Evolutionary conservation across 208 protist species (phyloP).

Genomic region (Leishmania arabica): DNA sequence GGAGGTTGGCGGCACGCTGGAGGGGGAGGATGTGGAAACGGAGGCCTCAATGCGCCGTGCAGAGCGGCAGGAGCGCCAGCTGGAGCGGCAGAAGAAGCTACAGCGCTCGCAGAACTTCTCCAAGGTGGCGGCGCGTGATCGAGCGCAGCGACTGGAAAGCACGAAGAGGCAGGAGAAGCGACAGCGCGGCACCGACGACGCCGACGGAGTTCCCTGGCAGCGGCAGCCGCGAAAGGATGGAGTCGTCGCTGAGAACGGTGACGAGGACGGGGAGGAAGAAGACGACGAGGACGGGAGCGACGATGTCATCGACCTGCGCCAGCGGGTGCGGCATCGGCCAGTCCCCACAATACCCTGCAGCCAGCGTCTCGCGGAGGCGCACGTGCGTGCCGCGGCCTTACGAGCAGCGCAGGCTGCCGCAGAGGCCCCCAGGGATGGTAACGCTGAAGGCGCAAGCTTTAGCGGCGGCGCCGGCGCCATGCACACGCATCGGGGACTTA

Average conservation of each 20-base stretch:
- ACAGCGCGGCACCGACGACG: background rate
- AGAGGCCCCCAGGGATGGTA: background rate
- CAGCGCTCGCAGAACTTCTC: slow-evolving; percentile 38
- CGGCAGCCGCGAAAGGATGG: background rate
- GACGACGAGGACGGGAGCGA: slow-evolving; percentile 11
- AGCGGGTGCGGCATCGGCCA: slow-evolving; percentile 39
- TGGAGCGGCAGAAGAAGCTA: slow-evolving; percentile 26
- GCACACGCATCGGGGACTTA: slow-evolving; percentile 6
- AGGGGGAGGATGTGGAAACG: slow-evolving; percentile 47
- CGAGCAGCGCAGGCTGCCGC: slow-evolving; percentile 26
- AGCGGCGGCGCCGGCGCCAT: background rate
- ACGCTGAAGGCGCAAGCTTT: background rate
- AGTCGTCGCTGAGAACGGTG: slow-evolving; percentile 5
- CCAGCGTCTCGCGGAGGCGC: slow-evolving; percentile 46
- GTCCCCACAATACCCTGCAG: slow-evolving; percentile 58
- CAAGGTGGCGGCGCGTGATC: slow-evolving; percentile 11
- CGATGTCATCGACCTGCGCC: slow-evolving; percentile 23
- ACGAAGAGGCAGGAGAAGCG: background rate
- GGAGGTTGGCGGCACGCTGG: slow-evolving; percentile 36
- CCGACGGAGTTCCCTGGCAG: background rate
- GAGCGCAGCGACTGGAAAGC: background rate
- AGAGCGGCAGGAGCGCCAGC: slow-evolving; percentile 47
- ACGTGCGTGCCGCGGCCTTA: slow-evolving; percentile 41
- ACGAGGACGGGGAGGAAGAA: background rate
- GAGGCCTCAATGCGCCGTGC: slow-evolving; percentile 54